A percentile compares a stretch with the other conserved stretches of the same genome.
phyloP scores from a whole-genome alignment of 78 protist species.

The Dictyostelium citrinum region DNA sequence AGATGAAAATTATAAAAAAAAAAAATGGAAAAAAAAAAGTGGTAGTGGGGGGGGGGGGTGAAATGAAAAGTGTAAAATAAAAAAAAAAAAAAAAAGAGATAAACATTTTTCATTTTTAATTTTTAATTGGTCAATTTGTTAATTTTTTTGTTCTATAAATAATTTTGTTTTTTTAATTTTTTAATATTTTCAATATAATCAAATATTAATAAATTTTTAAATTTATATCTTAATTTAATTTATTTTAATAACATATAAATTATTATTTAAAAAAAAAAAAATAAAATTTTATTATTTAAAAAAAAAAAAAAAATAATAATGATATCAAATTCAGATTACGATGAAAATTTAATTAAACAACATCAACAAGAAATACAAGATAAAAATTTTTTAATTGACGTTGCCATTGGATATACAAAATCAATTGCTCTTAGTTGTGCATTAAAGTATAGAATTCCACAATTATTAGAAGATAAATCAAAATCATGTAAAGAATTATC shows the following conservation, averaged over 20 bases:
- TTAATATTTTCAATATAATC: no score
- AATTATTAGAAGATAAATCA: not conserved
- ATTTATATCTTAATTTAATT: no score
- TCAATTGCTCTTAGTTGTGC: not conserved
- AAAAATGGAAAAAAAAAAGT: not conserved
- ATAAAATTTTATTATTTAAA: not conserved
- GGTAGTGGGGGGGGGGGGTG: not conserved
- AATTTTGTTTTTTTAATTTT: not conserved
- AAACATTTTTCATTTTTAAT: not conserved
- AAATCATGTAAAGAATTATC: slow-evolving; percentile 10
- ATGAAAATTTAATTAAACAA: not conserved
- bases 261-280: not conserved
- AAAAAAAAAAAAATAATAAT: not conserved
- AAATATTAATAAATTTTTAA: no score
- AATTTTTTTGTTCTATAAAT: not conserved
- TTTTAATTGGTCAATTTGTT: not conserved
- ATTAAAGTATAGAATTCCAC: not conserved
- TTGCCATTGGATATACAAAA: not conserved
- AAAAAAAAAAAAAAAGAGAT: not conserved
- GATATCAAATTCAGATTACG: not conserved
- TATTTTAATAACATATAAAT: no score
- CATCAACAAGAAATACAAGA: not conserved
- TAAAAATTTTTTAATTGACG: not conserved
- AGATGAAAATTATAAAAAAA: not conserved
- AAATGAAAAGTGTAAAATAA: not conserved